Percentiles rank a stretch among this genome's conserved stretches.
phyloP scores from a whole-genome alignment of 345 rosid species.

The Moricandia arvensis region DNA sequence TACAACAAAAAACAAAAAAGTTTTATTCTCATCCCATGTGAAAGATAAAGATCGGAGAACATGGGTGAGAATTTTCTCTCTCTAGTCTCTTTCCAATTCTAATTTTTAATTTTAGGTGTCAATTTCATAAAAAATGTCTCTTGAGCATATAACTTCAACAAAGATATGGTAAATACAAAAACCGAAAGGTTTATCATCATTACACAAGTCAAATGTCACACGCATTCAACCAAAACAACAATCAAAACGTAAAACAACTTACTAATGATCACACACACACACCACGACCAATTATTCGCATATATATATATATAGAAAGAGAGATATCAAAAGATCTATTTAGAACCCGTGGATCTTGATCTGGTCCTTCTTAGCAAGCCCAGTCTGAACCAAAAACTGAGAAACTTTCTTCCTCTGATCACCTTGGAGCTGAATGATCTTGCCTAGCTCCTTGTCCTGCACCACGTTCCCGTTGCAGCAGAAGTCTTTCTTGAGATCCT shows the following conservation, averaged over 20 bases:
- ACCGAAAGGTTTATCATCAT: constrained; percentile 17
- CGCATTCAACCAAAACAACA: constrained; percentile 6
- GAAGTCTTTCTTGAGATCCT: constrained; percentile 75
- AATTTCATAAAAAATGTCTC: neutral
- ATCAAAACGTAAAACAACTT: neutral
- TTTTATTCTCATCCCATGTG: too few relatives aligned
- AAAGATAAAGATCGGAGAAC: too few relatives aligned
- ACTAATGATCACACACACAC: neutral
- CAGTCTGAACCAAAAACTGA: constrained; percentile 28
- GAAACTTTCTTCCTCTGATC: constrained; percentile 85
- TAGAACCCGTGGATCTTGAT: constrained; percentile 90
- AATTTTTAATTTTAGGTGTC: neutral
- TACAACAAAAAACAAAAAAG: too few relatives aligned
- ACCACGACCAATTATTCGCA: constrained; percentile 16
- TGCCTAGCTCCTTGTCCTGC: constrained; percentile 77
- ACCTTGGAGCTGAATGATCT: constrained; percentile 94
- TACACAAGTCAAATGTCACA: neutral
- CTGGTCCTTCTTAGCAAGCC: constrained; percentile 64
- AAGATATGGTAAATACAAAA: neutral
- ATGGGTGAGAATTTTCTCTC: too few relatives aligned
- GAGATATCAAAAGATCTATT: neutral
- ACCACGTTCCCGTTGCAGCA: constrained; percentile 93
- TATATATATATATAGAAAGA: neutral
- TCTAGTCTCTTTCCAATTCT: too few relatives aligned
- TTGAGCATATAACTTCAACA: neutral